Evolutionary conservation across 768 basidiomycete genomes (phyloP).

Genomic region (Boletus reticuloceps): DNA sequence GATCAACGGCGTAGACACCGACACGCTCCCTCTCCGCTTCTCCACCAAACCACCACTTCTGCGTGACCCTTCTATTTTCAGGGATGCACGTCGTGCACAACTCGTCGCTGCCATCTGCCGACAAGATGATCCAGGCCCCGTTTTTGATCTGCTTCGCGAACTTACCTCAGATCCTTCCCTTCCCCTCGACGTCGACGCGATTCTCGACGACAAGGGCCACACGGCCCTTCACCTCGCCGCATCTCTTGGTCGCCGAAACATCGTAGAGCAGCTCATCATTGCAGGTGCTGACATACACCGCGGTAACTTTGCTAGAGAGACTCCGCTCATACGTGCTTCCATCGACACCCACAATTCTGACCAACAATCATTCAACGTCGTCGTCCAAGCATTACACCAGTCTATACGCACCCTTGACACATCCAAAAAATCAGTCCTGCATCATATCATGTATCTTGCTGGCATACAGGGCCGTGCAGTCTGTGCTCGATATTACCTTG

Average conservation of each 20-base stretch:
- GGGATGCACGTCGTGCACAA: slow-evolving; percentile 55
- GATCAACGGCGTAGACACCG: slow-evolving; percentile 41
- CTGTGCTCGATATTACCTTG: slow-evolving; percentile 87
- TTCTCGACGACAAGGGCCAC: slow-evolving; percentile 93
- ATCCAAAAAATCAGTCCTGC: slow-evolving; percentile 79
- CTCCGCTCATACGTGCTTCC: slow-evolving; percentile 88
- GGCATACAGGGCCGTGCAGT: slow-evolving; percentile 86
- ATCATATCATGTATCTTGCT: slow-evolving; percentile 88
- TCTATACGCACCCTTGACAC: slow-evolving; percentile 90
- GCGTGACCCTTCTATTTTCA: slow-evolving; percentile 51
- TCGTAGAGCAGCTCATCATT: slow-evolving; percentile 66
- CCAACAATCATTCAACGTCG: slow-evolving; percentile 63
- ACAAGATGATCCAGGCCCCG: slow-evolving; percentile 60
- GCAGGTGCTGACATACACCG: slow-evolving; percentile 85
- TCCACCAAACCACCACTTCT: slow-evolving; percentile 62
- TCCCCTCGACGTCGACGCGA: slow-evolving; percentile 64
- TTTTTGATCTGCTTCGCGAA: slow-evolving; percentile 67
- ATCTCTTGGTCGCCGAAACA: slow-evolving; percentile 70
- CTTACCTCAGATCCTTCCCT: slow-evolving; percentile 43
- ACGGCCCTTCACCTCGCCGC: slow-evolving; percentile 93
- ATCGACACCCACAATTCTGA: slow-evolving; percentile 87
- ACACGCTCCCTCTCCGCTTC: slow-evolving; percentile 53
- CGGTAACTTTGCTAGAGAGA: slow-evolving; percentile 93
- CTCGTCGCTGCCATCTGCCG: slow-evolving; percentile 66
- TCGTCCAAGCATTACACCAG: slow-evolving; percentile 62